Base-by-base conservation (phyloP, 2,329 filamentous ascomycete species). In the Fonsecaea multimorphosa region DNA sequence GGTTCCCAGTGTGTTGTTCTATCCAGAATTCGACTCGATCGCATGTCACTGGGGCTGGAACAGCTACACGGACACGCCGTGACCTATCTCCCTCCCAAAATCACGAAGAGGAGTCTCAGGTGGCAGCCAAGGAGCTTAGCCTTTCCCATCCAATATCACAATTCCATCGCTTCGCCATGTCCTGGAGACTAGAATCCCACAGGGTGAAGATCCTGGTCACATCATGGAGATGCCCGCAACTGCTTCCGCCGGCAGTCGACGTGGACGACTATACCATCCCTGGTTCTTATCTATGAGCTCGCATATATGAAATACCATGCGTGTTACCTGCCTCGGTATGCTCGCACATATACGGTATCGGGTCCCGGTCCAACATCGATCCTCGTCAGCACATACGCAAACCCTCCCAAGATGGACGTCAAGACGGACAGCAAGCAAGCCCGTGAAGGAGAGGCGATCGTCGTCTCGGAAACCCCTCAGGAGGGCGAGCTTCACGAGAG, bases 401-500 rank as follows among this genome's bases (percentile, higher is more conserved):
- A 27, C 14, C 31, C 1, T 8, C 12, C 27, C n/a, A 53, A 36
- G 19, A 60, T 60, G 58, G 46, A 52, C 29, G 5, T 1, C 34
- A 22, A 60, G 31, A 36, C 12, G 32, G 58, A 60, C 24, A 60
- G 22, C 19, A 60, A 60, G 44, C n/a, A 60, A 31, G 11, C 38
- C 44, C 44, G 19, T 14, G 46, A 9, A 11, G 58, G 58, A 52
- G 58, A 60, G 58, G 44, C 58, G 58, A 44, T 60, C 29, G 34
- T 51, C 32, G 56, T 63, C 55, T 60, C 64, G 12, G 61, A 63
- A 34, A 51, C 34, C 46, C 22, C 36, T n/a, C 52, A 44, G 9
- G 32, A 57, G 12, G 61, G 58, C 40, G 65, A 64, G 12, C 14
- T 67, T n/a, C 64, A 65, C 38, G 65, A 65, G 63, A 63, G 68